Evolutionary conservation across 768 basidiomycete species (phyloP).

Genomic region (Mycena albidolilacea): DNA sequence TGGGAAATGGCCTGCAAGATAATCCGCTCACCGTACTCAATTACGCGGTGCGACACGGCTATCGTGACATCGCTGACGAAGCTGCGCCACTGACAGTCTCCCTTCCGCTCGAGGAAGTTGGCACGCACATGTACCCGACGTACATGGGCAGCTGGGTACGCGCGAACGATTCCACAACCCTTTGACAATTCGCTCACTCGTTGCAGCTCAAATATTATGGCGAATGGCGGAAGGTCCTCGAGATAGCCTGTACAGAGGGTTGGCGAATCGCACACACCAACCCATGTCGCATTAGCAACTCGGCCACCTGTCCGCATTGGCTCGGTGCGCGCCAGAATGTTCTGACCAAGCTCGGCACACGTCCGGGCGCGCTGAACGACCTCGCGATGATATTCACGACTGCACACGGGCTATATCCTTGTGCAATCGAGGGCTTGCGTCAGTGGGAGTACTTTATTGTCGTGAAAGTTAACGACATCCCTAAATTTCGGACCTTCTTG

Average conservation of each 20-base stretch:
- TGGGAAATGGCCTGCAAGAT: conserved; percentile 38
- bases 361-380: conserved; percentile 36
- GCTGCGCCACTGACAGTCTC: conserved; percentile 39
- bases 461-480: conserved; percentile 36
- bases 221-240: conserved; percentile 40
- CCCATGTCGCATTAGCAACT: conserved; percentile 38
- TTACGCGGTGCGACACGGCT: conserved; percentile 42
- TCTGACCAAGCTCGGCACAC: conserved; percentile 34
- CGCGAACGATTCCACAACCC: neutral
- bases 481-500: conserved; percentile 36
- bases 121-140: conserved; percentile 35
- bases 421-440: conserved; percentile 38
- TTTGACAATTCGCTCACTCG: neutral
- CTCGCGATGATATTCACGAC: conserved; percentile 36
- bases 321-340: conserved; percentile 37
- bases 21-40: conserved; percentile 40
- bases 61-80: conserved; percentile 42
- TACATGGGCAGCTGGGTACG: conserved; percentile 40
- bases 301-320: conserved; percentile 37
- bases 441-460: conserved; percentile 40
- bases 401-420: conserved; percentile 39
- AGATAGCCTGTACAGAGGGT: conserved; percentile 34
- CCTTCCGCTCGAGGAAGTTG: conserved; percentile 36
- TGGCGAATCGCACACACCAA: conserved; percentile 38
- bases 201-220: conserved; percentile 34